Percentiles rank a stretch among this genome's conserved stretches.
These are phyloP conservation scores for Lagenaria siceraria DNA, from an alignment of 306 rosid species.

Conservation along the genomic window DNA sequence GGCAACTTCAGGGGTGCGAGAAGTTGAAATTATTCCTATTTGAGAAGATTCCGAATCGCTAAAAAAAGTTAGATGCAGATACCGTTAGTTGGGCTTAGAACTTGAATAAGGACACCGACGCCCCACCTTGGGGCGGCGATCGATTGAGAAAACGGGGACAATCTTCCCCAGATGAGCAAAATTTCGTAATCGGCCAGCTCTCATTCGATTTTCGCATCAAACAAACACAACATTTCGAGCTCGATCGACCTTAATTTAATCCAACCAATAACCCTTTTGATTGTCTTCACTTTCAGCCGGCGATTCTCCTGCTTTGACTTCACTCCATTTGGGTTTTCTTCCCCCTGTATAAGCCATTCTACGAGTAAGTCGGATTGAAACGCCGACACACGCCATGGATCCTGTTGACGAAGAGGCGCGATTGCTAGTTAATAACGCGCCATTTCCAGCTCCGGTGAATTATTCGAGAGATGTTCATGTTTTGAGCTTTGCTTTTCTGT, in stretches of 20 bases:
- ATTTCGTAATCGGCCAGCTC: neutral
- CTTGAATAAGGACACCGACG: neutral
- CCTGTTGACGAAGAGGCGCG: constrained; percentile 46
- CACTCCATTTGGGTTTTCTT: neutral
- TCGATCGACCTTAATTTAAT: neutral
- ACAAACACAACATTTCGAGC: neutral
- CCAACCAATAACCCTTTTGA: neutral
- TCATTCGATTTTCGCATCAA: neutral
- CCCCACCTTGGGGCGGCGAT: neutral
- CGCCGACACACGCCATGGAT: constrained; percentile 26
- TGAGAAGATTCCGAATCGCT: no score
- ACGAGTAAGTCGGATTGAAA: constrained; percentile 1
- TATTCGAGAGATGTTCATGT: constrained; percentile 51
- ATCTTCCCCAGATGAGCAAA: neutral
- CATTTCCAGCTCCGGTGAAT: constrained; percentile 11
- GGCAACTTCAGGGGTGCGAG: no score
- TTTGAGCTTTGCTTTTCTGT: constrained; percentile 54
- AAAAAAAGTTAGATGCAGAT: neutral
- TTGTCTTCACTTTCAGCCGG: constrained; percentile 43
- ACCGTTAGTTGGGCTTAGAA: neutral
- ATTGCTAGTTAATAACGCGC: constrained; percentile 21
- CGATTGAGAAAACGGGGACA: neutral
- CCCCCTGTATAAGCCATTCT: neutral
- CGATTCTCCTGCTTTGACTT: constrained; percentile 7
- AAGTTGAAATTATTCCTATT: no score